phyloP scores from a whole-genome alignment of 441 rosid genomes.

The Dalechampia spathulata region DNA sequence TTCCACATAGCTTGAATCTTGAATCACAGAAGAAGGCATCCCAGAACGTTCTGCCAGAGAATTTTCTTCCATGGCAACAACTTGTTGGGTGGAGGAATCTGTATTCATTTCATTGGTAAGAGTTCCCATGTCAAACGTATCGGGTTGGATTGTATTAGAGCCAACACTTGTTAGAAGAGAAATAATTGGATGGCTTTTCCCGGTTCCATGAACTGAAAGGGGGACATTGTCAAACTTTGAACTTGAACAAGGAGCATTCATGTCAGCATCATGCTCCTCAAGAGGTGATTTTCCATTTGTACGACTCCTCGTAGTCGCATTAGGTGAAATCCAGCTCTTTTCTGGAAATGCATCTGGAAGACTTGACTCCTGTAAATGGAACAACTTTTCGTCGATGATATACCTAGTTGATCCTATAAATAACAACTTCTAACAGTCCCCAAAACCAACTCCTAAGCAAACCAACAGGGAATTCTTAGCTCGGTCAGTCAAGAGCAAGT shows the following conservation, averaged over 20 bases:
- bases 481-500: too few species aligned
- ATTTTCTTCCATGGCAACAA: constrained; percentile 36
- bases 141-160: constrained; percentile 21
- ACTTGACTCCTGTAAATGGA: constrained; percentile 64
- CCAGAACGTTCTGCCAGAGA: constrained; percentile 12
- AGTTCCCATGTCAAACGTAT: constrained; percentile 45
- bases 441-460: background rate
- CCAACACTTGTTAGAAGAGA: constrained; percentile 27
- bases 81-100: constrained; percentile 20
- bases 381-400: constrained; percentile 3
- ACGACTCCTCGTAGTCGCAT: constrained; percentile 52
- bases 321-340: constrained; percentile 53
- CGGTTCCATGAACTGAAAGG: too few species aligned
- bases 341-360: constrained; percentile 57
- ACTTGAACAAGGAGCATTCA: constrained; percentile 24
- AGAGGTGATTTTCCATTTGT: constrained; percentile 29
- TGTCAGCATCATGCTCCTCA: constrained; percentile 17
- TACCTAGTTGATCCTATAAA: constrained; percentile 3
- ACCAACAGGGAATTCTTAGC: background rate
- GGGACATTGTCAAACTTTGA: constrained; percentile 21
- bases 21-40: constrained; percentile 26
- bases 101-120: constrained; percentile 34
- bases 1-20: constrained; percentile 31
- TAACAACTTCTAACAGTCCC: background rate
- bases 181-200: constrained; percentile 26